Evolutionary conservation across 208 protist species (phyloP).

Genomic region (Novymonas esmeraldas): DNA sequence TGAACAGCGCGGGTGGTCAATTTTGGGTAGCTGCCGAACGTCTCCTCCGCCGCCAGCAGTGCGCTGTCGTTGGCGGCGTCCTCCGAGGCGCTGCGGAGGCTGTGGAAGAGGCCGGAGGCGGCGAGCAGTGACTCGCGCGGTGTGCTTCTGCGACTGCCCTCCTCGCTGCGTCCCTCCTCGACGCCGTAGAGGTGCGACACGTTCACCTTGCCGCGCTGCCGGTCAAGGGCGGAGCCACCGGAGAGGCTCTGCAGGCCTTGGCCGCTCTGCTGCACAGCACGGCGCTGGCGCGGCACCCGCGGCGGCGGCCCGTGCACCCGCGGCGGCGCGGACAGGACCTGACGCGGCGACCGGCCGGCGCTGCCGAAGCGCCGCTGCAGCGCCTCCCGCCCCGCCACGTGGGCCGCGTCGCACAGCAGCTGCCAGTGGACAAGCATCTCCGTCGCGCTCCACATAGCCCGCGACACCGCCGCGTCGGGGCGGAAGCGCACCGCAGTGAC

Average conservation of each 20-base stretch:
- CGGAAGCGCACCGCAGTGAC: conserved; percentile 7
- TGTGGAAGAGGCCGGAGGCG: conserved; percentile 18
- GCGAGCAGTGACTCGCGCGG: conserved; percentile 2
- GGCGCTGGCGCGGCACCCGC: conserved; percentile 17
- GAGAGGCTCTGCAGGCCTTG: neutral
- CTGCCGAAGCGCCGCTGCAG: neutral
- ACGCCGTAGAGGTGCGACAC: conserved; percentile 20
- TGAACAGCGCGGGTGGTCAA: conserved; percentile 1
- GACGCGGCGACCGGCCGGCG: neutral
- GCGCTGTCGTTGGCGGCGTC: conserved; percentile 1
- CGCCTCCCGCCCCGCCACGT: neutral
- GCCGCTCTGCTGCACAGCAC: conserved; percentile 18
- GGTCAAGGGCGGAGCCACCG: conserved; percentile 8
- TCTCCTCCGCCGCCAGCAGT: conserved; percentile 16
- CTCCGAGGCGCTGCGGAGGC: neutral
- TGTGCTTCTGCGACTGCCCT: neutral
- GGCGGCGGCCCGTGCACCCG: neutral
- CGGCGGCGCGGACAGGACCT: conserved; percentile 3
- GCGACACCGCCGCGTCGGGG: neutral
- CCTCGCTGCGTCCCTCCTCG: neutral
- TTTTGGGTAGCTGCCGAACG: conserved; percentile 13
- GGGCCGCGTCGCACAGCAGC: neutral
- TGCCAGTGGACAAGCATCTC: conserved; percentile 28
- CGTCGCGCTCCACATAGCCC: neutral
- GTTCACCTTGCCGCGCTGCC: conserved; percentile 25